Conservation (phyloP, 1,284 basidiomycete genomes). For the Ustilago shanxiensis region DNA sequence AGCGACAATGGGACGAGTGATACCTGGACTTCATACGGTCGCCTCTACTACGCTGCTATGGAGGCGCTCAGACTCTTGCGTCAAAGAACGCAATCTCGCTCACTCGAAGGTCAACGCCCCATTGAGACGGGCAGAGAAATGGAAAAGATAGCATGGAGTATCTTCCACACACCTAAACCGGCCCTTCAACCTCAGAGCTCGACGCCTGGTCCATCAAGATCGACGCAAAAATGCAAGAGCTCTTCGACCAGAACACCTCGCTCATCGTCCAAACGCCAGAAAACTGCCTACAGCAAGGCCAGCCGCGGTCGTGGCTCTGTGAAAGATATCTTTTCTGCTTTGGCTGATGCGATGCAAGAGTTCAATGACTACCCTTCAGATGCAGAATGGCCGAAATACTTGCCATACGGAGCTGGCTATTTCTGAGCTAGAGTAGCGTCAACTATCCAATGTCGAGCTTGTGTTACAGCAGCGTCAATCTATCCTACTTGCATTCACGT, state of each 20-base stretch:
- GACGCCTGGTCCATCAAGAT: not conserved
- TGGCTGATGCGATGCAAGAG: not conserved
- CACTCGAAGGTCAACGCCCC: not conserved
- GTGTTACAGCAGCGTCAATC: no score
- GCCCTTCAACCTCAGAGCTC: not conserved
- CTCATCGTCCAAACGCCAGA: no score
- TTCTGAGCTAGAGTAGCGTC: no score
- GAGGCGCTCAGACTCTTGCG: not conserved
- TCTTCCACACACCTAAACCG: not conserved
- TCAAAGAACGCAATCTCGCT: not conserved
- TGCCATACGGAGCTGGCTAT: not conserved
- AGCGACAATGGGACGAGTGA: not conserved
- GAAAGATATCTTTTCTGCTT: no score
- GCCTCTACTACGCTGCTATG: not conserved
- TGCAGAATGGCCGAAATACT: not conserved
- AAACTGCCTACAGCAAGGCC: no score
- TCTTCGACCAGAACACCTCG: no score
- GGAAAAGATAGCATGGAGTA: conserved; percentile 1
- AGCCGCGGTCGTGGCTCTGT: no score
- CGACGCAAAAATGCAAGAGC: not conserved
- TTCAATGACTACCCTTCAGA: not conserved
- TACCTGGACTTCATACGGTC: not conserved
- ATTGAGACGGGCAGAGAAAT: not conserved
- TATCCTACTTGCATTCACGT: no score
- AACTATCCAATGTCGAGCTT: no score